A percentile compares a stretch with the other conserved stretches of the same genome.
Conservation (phyloP, 2,329 filamentous ascomycete genomes). For the Trichoderma lentiforme region DNA sequence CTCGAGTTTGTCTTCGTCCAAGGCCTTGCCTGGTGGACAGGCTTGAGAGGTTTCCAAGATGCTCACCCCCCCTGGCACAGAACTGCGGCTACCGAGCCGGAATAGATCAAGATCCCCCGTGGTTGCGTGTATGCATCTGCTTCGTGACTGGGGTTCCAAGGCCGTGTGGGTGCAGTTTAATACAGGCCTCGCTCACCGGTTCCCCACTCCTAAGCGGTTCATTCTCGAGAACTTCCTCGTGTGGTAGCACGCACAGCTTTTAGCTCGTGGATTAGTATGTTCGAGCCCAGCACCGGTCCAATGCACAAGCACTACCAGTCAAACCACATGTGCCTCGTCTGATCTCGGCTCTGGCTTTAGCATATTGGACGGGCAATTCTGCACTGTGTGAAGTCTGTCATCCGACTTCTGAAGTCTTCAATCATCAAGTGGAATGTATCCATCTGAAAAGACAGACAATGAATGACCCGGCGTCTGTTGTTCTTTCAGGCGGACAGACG, state of each 20-base stretch:
- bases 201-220: conserved; percentile 21
- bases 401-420: neutral
- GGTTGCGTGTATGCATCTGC: neutral
- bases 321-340: neutral
- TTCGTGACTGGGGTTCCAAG: neutral
- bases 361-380: neutral
- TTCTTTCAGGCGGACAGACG: neutral
- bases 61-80: conserved; percentile 16
- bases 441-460: neutral
- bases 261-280: neutral
- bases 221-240: conserved; percentile 7
- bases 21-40: neutral
- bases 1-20: neutral
- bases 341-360: neutral
- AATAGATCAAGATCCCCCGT: conserved; percentile 13
- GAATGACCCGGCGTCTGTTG: neutral
- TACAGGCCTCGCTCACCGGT: conserved; percentile 24
- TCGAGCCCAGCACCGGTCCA: neutral
- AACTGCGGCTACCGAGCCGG: conserved; percentile 17
- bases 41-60: neutral
- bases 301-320: neutral
- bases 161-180: conserved; percentile 16
- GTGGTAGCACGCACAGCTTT: conserved; percentile 17
- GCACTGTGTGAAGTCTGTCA: neutral
- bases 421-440: too few species aligned